These are phyloP conservation scores for Panicum miliaceum DNA, from an alignment of 176 grass and related monocot species.

Conservation along the genomic window DNA sequence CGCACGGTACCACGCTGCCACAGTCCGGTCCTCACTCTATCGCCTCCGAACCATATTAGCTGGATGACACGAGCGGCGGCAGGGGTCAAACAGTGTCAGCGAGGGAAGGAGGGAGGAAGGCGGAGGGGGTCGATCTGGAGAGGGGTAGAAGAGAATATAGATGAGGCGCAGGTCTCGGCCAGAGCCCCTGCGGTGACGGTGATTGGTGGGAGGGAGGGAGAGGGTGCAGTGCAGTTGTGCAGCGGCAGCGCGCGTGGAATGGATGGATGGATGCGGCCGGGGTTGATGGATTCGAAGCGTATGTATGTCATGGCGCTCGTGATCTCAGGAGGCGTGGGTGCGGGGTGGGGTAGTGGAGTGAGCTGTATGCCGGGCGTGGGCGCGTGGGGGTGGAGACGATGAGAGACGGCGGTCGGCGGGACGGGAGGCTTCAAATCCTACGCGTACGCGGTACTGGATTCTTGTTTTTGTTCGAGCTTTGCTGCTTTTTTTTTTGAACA, in stretches of 20 bases:
- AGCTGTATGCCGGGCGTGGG: constrained; percentile 24
- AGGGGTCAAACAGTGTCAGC: constrained; percentile 49
- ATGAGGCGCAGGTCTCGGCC: constrained; percentile 21
- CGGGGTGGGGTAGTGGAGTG: background rate
- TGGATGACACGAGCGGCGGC: background rate
- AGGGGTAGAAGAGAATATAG: constrained; percentile 8
- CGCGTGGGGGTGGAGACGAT: background rate
- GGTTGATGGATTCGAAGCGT: constrained; percentile 2
- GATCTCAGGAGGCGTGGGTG: background rate
- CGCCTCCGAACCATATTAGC: background rate
- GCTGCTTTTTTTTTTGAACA: no score
- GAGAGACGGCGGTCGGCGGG: background rate
- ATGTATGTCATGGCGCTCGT: constrained; percentile 16
- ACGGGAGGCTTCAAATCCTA: background rate
- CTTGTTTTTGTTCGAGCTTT: no score
- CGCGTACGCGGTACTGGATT: background rate
- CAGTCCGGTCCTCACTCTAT: background rate
- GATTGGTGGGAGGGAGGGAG: background rate
- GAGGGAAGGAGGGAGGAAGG: constrained; percentile 10
- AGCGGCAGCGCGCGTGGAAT: no score
- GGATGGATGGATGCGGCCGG: no score
- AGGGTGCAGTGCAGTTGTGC: background rate
- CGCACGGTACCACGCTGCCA: background rate
- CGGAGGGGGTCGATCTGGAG: background rate
- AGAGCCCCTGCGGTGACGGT: background rate